Evolutionary conservation across 176 grass and related monocot genomes (phyloP).

Genomic region (Microstegium vimineum): DNA sequence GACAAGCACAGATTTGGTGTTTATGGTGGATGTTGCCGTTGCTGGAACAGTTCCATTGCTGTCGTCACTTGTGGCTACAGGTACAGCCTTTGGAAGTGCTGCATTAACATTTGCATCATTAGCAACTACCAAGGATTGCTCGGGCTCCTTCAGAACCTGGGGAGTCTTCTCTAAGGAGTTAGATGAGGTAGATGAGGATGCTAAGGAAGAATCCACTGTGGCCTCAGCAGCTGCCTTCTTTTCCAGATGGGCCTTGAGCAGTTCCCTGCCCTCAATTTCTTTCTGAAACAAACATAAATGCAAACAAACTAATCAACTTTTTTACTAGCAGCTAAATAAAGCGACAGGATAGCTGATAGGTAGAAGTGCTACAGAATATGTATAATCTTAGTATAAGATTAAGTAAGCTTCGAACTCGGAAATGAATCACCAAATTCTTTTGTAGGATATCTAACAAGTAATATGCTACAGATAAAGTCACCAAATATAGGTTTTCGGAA

Average conservation of each 20-base stretch:
- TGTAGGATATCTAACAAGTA: neutral
- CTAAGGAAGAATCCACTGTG: constrained; percentile 27
- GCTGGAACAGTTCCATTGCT: constrained; percentile 21
- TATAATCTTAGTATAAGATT: constrained; percentile 16
- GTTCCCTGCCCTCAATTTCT: constrained; percentile 54
- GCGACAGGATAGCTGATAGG: neutral
- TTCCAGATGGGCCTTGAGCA: constrained; percentile 50
- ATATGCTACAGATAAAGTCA: neutral
- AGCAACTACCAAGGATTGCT: constrained; percentile 23
- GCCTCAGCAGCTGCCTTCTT: constrained; percentile 50
- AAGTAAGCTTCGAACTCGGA: constrained; percentile 15
- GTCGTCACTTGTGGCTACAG: constrained; percentile 4
- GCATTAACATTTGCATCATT: constrained; percentile 10
- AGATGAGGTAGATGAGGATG: constrained; percentile 35
- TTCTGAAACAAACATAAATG: constrained; percentile 48
- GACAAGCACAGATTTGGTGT: constrained; percentile 25
- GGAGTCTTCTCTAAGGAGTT: constrained; percentile 43
- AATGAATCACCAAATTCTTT: neutral
- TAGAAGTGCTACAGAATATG: neutral
- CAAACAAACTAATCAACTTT: constrained; percentile 28
- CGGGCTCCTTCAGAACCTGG: constrained; percentile 23
- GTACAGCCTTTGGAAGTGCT: constrained; percentile 13
- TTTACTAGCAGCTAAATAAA: constrained; percentile 19
- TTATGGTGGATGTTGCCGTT: constrained; percentile 6
- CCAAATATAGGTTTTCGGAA: neutral